Evolutionary conservation across 495 filamentous ascomycete species (phyloP), one percentile per base, ranked within the genome.

Genomic region (Neurospora sp.): DNA sequence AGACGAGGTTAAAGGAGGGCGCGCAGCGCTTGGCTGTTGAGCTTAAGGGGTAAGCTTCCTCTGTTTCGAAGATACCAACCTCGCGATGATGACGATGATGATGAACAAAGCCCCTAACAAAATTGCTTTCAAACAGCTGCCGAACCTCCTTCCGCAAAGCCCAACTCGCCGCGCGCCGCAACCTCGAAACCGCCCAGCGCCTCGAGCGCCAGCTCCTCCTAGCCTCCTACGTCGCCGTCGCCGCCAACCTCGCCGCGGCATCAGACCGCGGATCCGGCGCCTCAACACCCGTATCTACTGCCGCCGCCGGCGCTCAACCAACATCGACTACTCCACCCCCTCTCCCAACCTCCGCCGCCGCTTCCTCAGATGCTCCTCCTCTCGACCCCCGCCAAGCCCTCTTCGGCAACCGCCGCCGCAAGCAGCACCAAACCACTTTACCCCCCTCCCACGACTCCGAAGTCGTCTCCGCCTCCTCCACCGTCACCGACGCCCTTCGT

Each of bases 401-500:
- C 54, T 23, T 71, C 46, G 74, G 78, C 77, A 46, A 73, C 78
- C 75, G 75, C 70, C 79, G 74, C 41, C 77, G 75, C n/a, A 39
- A 60, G 4, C 70, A 70, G 60, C 35, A 69, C 18, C 60, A 78
- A 12, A 75, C 79, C 18, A 60, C 23, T 14, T 66, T 74, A 11
- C 62, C 76, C 23, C 70, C 78, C 75, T 74, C 81, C 14, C 89
- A 93, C 71, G 89, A 92, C 78, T 90, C 93, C 70, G 82, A 93
- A 69, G 83, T 91, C 66, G 81, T 93, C 54, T 87, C 87, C 80
- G 92, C 96, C 3, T 92, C 92, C 20, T 90, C 83, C 73, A 93
- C 97, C 83, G 92, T 99, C 35, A 98, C 96, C 5, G 85, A 90
- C 40, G 91, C 94, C 0, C 85, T 99, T 54, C 88, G 93, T 70